Base-by-base conservation (phyloP, 306 rosid species). In the Macrotyloma uniflorum region DNA sequence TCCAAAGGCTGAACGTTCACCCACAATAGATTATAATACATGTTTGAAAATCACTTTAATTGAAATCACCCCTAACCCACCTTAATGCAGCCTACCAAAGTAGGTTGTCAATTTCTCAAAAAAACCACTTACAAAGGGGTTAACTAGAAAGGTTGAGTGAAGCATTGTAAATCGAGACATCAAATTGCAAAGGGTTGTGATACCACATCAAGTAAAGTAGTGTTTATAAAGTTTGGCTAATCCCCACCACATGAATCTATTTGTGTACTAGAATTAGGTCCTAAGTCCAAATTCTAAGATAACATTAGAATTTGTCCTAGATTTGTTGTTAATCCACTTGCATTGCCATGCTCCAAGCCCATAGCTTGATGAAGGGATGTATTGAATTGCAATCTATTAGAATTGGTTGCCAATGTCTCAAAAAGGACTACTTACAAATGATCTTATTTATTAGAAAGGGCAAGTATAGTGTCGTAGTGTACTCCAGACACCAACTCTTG, bases 1-100 rank as follows among this genome's bases (percentile, higher is more conserved):
- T 49, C 22, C 55, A 26, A 79, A 50, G 35, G 72, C 74, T 33
- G 45, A 78, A 61, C 7, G 67, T 51, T 67, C 53, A 42, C 42
- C 54, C 12, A 28, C 42, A 68, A 23, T 12, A 2, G 40, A 58
- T 40, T 26, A 24, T 47, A 57, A 57, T 40, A 42, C 36, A 61
- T 15, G 5, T 26, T 4, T 5, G 11, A 26, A 58, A 58, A 19
- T 26, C 65, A 22, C 11, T 4, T 58, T 26, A 14, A 26, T 5
- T 12, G 38, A 10, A 58, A 58, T 58, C 19, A 26, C 1, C 18
- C 18, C n/a, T 55, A 0, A 8, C 33, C n/a, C 18, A 57, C 18
- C 64, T 24, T 57, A 12, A 24, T 13, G n/a, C 3, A 4, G n/a
- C 7, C 6, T 24, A 24, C 24, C 8, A 23, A 16, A 22, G 8